Percentiles rank a stretch among this genome's conserved stretches.
Evolutionary conservation across 2,329 filamentous ascomycete species (phyloP).

Genomic region (Penicillium hordei): DNA sequence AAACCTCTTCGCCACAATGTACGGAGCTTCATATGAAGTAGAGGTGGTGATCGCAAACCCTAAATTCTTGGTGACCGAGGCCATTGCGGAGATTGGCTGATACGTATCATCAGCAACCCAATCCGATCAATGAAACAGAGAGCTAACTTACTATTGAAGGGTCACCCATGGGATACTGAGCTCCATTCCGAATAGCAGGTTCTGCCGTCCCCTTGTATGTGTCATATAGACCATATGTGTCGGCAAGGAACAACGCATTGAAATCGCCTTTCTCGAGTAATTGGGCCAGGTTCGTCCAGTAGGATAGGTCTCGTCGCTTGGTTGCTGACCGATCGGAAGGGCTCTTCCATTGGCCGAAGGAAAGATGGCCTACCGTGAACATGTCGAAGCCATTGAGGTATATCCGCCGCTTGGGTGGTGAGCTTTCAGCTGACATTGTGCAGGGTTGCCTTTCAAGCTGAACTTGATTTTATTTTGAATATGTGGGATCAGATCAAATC

Average conservation of each 20-base stretch:
- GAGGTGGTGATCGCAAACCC: conserved; percentile 53
- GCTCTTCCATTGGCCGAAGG: conserved; percentile 35
- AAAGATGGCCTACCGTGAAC: conserved; percentile 40
- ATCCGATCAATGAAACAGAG: neutral
- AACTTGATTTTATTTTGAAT: neutral
- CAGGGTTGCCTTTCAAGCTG: neutral
- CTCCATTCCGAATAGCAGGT: conserved; percentile 29
- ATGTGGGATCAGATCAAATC: neutral
- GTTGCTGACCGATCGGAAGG: conserved; percentile 37
- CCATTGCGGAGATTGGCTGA: conserved; percentile 44
- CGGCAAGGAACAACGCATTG: conserved; percentile 50
- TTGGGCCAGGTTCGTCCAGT: conserved; percentile 49
- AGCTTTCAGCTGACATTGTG: neutral
- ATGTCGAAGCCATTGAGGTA: conserved; percentile 45
- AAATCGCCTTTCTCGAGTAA: conserved; percentile 48
- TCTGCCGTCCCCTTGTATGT: conserved; percentile 42
- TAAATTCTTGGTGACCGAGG: conserved; percentile 45
- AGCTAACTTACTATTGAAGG: conserved; percentile 19
- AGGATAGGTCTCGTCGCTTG: conserved; percentile 40
- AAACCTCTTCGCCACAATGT: conserved; percentile 53
- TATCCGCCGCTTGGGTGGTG: conserved; percentile 17
- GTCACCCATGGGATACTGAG: conserved; percentile 42
- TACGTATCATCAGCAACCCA: neutral
- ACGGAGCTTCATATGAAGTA: conserved; percentile 54
- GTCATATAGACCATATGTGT: conserved; percentile 46